phyloP scores from a whole-genome alignment of 2,329 filamentous ascomycete genomes.

The Phoma sp. region DNA sequence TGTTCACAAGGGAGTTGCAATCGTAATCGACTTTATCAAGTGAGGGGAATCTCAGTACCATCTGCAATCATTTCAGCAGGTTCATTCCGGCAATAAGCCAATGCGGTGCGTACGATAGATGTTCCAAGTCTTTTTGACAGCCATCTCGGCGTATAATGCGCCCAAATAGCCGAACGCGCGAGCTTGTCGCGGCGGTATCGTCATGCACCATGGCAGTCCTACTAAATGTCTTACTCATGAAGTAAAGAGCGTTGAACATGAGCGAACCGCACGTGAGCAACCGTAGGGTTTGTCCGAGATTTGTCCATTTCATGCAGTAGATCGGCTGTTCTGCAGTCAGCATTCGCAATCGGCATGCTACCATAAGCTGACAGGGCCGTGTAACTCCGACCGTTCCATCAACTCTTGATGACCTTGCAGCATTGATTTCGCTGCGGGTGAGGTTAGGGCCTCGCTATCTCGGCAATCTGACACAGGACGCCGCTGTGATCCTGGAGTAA shows the following conservation, averaged over 20 bases:
- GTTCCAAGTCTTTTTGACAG: neutral
- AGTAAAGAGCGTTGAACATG: neutral
- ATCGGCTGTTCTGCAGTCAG: neutral
- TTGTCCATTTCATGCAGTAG: neutral
- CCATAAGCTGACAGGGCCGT: slow-evolving; percentile 4
- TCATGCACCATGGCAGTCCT: neutral
- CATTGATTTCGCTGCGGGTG: neutral
- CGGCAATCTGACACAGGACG: neutral
- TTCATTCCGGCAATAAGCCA: no score
- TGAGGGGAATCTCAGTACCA: no score
- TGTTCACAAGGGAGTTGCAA: no score
- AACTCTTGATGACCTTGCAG: neutral
- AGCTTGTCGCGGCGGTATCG: slow-evolving; percentile 5
- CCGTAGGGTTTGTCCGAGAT: neutral
- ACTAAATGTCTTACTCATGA: slow-evolving; percentile 2
- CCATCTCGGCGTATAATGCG: neutral
- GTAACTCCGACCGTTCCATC: neutral
- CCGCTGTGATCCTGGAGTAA: slow-evolving; percentile 7
- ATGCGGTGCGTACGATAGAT: neutral
- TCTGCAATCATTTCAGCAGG: no score
- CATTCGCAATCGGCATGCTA: neutral
- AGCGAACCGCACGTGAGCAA: neutral
- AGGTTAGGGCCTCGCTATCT: slow-evolving; percentile 4
- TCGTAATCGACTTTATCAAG: no score
- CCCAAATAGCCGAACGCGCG: neutral